Base-by-base conservation (phyloP, 148 eudicot species). In the Dysphania ambrosioides region DNA sequence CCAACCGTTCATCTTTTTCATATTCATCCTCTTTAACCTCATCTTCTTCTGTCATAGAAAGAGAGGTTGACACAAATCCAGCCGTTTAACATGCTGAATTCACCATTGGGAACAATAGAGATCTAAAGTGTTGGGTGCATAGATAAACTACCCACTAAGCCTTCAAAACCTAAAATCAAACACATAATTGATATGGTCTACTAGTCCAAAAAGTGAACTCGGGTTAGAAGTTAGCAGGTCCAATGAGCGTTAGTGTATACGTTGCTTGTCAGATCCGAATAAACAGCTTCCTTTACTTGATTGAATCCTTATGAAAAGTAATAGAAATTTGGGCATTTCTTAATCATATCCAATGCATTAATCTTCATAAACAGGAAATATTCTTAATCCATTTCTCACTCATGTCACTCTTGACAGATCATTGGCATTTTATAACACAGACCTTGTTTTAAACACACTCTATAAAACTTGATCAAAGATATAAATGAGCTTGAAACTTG, bases 1-100 rank as follows among this genome's bases (percentile, higher is more conserved):
- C 97, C 79, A 95, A 82, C 76, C 92, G 79, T 78, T 95, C 99
- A 80, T 79, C 97, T 78, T 78, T 91, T 81, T 90, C 98, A 83
- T 84, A 87, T 71, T 95, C 96, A 81, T 92, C 96, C 75, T 88
- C 96, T 83, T 92, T 95, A 69, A 79, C 87, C 85, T 87, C 86
- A 41, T 84, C 89, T 77, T 89, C 91, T 76, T 90, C 99, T 95
- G 96, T 82, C 87, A 90, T 75, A 86, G 40, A 85, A 83, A 87
- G 75, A 64, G 83, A 77, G 72, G 81, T 63, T 79, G 79, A 65
- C 72, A 82, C 63, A 77, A 51, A 74, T 82, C 84, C 86, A 83
- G 56, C 80, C 80, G 74, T 75, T 81, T 72, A 84, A 79, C 81
- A 80, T 61, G 80, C 76, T 79, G 79, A 65, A 56, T 65, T 73